Evolutionary conservation across 2,329 filamentous ascomycete species (phyloP).

Genomic region (Colletotrichum lentis): DNA sequence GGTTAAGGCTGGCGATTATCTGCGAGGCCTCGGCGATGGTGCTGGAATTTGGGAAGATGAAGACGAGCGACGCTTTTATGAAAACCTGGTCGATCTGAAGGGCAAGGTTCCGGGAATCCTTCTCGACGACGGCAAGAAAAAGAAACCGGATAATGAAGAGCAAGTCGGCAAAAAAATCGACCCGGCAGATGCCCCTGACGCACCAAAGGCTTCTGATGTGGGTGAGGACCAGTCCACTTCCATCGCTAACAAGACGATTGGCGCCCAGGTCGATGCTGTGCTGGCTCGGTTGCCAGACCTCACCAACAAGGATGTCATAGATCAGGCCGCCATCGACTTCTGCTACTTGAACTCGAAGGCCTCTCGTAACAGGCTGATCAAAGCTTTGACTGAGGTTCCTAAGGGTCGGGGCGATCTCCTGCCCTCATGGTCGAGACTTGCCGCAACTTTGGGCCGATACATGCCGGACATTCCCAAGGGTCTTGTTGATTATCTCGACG

Average conservation of each 20-base stretch:
- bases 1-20: conserved; percentile 91
- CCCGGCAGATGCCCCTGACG: conserved; percentile 56
- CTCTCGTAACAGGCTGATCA: conserved; percentile 91
- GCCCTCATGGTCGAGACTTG: conserved; percentile 88
- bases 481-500: conserved; percentile 89
- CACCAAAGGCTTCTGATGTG: conserved; percentile 61
- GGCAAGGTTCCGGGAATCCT: conserved; percentile 94
- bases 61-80: conserved; percentile 96
- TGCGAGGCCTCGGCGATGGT: conserved; percentile 88
- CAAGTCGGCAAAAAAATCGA: conserved; percentile 80
- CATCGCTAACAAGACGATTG: conserved; percentile 97
- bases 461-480: conserved; percentile 94
- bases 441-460: conserved; percentile 92
- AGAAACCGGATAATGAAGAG: conserved; percentile 83
- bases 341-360: conserved; percentile 99
- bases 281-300: conserved; percentile 88
- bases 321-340: conserved; percentile 93
- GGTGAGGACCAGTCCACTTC: conserved; percentile 87
- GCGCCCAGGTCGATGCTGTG: conserved; percentile 92
- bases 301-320: conserved; percentile 88
- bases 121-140: conserved; percentile 94
- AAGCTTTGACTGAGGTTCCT: conserved; percentile 91
- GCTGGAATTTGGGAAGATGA: conserved; percentile 99
- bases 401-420: conserved; percentile 92
- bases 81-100: conserved; percentile 93